phyloP scores from a whole-genome alignment of 768 basidiomycete genomes.

The Kwoniella bestiolae region DNA sequence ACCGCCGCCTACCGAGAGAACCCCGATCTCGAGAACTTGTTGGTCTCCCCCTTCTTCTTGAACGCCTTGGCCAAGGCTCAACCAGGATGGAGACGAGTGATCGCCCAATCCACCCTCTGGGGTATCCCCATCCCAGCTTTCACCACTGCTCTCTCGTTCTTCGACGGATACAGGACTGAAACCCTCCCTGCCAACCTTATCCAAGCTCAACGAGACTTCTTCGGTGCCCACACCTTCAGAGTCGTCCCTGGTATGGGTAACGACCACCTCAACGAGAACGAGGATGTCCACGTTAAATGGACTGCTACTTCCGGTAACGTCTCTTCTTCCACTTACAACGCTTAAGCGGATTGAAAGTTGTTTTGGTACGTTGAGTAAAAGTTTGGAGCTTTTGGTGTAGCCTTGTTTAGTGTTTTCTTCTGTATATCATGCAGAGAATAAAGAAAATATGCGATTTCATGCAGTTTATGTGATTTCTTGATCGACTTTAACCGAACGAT shows the following conservation, averaged over 20 bases:
- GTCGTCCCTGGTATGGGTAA: constrained; percentile 92
- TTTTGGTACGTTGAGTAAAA: neutral
- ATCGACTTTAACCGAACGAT: neutral
- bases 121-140: constrained; percentile 98
- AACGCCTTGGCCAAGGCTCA: constrained; percentile 87
- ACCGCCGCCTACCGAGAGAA: constrained; percentile 82
- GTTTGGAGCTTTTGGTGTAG: constrained; percentile 3
- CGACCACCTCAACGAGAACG: constrained; percentile 71
- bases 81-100: constrained; percentile 95
- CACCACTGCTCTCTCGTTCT: constrained; percentile 92
- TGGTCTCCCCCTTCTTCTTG: constrained; percentile 96
- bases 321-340: constrained; percentile 82
- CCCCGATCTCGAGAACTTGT: constrained; percentile 79
- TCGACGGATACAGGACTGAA: constrained; percentile 97
- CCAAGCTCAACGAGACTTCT: constrained; percentile 98
- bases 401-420: neutral
- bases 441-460: neutral
- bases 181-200: constrained; percentile 90
- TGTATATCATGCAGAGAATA: neutral
- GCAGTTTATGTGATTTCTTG: neutral
- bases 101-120: constrained; percentile 95
- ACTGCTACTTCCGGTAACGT: constrained; percentile 93
- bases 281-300: constrained; percentile 99
- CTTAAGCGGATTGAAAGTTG: constrained; percentile 56
- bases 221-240: constrained; percentile 97